Evolutionary conservation across 129 eudicot species (phyloP), one percentile per base, ranked within the genome.

Genomic region (Glebionis coronaria): DNA sequence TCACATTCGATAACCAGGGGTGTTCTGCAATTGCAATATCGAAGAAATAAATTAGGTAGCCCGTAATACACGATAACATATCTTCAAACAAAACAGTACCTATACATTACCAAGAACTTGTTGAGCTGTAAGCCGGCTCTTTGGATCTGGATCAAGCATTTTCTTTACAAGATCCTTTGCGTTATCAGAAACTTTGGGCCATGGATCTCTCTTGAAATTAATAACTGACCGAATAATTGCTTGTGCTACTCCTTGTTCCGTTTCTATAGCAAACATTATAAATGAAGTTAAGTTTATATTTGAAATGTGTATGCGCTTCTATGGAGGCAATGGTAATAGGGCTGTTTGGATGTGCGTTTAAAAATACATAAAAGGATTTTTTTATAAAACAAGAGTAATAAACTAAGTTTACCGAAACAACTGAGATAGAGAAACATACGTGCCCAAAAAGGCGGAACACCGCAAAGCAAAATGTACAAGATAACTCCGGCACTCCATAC

Each of bases 361-460:
- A 49, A 49, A 16, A 12, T 12, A 49, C n/a, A 35, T 35, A 35
- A 35, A 35, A 6, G 10, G 7, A n/a, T n/a, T n/a, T 31, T 35
- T 35, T 35, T 9, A 35, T 1, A 6, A 35, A 35, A 35, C 42
- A 35, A 35, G 42, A 35, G 10, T 35, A 35, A 35, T 7, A 35
- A 35, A 35, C 10, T 6, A 35, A 35, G 42, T 35, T 35, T 10
- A 35, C 42, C 7, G 42, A 35, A 35, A 35, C 28, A 55, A 55
- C 15, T 63, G 40, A 45, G 47, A 67, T 46, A 46, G 7, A 20
- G 42, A 61, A 68, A 23, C 74, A 2, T 35, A 85, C 96, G 93
- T 85, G 94, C 96, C 96, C 96, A 89, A 76, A 89, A 89, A 20
- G 96, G 96, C 7, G 96, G 96, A 61, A 88, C 96, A 67, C 96